phyloP scores from a whole-genome alignment of 23 red algal species.

The Gracilariopsis chorda region DNA sequence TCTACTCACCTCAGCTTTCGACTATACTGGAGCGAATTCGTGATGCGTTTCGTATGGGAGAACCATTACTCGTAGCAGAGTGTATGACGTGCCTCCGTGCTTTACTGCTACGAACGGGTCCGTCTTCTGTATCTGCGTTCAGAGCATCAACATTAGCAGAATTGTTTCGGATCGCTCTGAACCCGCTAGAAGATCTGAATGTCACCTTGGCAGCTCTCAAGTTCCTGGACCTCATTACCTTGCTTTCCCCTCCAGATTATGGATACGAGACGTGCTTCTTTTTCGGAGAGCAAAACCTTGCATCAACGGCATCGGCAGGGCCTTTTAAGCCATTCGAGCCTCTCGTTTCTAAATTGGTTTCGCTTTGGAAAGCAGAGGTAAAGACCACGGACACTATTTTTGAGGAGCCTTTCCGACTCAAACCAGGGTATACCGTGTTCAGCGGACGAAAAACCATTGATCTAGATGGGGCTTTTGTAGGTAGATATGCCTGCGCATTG shows the following conservation, averaged over 20 bases:
- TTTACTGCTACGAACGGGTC: constrained; percentile 54
- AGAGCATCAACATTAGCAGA: constrained; percentile 66
- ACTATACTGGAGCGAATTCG: constrained; percentile 65
- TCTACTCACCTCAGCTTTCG: constrained; percentile 46
- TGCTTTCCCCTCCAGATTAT: constrained; percentile 62
- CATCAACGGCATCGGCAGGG: neutral
- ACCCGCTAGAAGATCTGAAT: constrained; percentile 28
- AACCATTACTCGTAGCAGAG: constrained; percentile 39
- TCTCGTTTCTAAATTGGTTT: neutral
- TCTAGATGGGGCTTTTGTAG: constrained; percentile 7
- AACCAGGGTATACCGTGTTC: constrained; percentile 48
- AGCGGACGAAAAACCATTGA: neutral
- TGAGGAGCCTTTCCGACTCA: constrained; percentile 35
- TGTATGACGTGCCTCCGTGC: constrained; percentile 59
- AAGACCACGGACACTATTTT: neutral
- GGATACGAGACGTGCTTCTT: constrained; percentile 71
- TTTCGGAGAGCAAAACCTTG: constrained; percentile 30
- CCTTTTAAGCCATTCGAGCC: constrained; percentile 22
- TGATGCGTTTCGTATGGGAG: constrained; percentile 53
- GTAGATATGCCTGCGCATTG: constrained; percentile 42
- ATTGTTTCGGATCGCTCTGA: constrained; percentile 39
- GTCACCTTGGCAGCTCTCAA: constrained; percentile 50
- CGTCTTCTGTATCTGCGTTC: constrained; percentile 65
- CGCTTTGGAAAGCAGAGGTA: constrained; percentile 36
- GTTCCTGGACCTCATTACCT: constrained; percentile 63